Conservation (phyloP, 2,329 filamentous ascomycete species). For the Penicillium sclerotiorum region DNA sequence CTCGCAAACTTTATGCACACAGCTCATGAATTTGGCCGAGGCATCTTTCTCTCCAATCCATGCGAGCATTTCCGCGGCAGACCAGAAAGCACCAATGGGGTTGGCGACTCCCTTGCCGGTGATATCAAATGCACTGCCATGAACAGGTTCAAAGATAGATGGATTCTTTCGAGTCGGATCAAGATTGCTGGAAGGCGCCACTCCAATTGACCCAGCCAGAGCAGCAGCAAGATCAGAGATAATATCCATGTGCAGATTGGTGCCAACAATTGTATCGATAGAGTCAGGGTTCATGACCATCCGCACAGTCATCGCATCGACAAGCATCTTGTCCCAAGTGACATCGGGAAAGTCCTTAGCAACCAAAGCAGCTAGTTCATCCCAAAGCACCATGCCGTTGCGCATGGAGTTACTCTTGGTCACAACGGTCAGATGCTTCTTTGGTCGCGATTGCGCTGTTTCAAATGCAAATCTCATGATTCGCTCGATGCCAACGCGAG, state of each 20-base stretch:
- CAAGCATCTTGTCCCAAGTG: slow-evolving; percentile 57
- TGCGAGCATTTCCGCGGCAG: slow-evolving; percentile 66
- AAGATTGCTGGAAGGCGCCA: slow-evolving; percentile 69
- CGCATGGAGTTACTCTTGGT: slow-evolving; percentile 60
- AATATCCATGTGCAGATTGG: slow-evolving; percentile 64
- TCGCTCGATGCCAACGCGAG: slow-evolving; percentile 54
- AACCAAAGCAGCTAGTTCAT: slow-evolving; percentile 54
- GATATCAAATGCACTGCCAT: slow-evolving; percentile 66
- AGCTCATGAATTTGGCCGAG: slow-evolving; percentile 59
- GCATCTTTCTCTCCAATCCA: slow-evolving; percentile 63
- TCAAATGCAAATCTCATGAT: slow-evolving; percentile 59
- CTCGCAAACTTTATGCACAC: slow-evolving; percentile 62
- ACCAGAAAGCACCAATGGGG: slow-evolving; percentile 69
- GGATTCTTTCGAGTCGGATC: slow-evolving; percentile 64
- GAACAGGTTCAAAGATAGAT: slow-evolving; percentile 65
- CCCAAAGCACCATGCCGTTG: slow-evolving; percentile 61
- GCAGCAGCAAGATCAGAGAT: slow-evolving; percentile 70
- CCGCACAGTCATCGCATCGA: slow-evolving; percentile 59
- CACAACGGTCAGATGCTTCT: slow-evolving; percentile 56
- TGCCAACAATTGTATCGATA: slow-evolving; percentile 58
- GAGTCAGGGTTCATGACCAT: slow-evolving; percentile 56
- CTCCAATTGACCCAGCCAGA: slow-evolving; percentile 69
- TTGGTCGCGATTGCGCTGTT: slow-evolving; percentile 49
- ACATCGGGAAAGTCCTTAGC: slow-evolving; percentile 55
- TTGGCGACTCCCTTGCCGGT: slow-evolving; percentile 63